phyloP scores from a whole-genome alignment of 2,329 filamentous ascomycete species.

The Achaetomium macrosporum region DNA sequence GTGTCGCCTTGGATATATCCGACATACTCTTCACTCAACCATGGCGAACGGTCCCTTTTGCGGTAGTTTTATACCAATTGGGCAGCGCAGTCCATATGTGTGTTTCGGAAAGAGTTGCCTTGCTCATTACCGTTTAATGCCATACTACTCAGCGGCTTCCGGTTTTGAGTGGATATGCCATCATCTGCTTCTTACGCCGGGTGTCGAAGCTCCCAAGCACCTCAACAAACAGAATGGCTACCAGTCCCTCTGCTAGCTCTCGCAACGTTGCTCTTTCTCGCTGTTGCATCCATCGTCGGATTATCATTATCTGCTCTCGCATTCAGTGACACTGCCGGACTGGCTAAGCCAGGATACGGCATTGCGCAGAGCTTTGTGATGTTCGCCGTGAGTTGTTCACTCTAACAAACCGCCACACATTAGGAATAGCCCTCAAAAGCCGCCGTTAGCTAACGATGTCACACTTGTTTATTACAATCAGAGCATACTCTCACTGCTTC shows the following conservation, averaged over 20 bases:
- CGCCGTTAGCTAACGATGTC: too few species aligned
- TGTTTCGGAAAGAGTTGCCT: background rate
- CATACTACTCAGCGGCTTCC: background rate
- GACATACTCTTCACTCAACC: too few species aligned
- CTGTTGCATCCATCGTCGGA: conserved; percentile 8
- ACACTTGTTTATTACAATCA: conserved; percentile 1
- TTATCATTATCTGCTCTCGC: conserved; percentile 11
- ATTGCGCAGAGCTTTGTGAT: conserved; percentile 20
- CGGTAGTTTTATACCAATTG: too few species aligned
- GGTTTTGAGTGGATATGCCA: background rate
- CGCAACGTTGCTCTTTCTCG: conserved; percentile 4
- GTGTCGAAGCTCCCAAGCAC: conserved; percentile 10
- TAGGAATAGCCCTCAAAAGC: too few species aligned
- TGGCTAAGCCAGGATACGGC: conserved; percentile 4
- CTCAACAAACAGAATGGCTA: conserved; percentile 8
- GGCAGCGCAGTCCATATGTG: too few species aligned
- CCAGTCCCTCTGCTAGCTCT: conserved; percentile 4
- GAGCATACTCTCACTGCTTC: conserved; percentile 29
- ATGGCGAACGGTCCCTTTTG: too few species aligned
- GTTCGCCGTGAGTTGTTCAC: conserved; percentile 13
- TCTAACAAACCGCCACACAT: too few species aligned
- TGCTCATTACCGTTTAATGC: background rate
- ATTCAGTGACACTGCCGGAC: conserved; percentile 6
- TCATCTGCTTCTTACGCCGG: conserved; percentile 5
- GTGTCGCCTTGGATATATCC: background rate